A percentile compares a stretch with the other conserved stretches of the same genome.
These are phyloP conservation scores for Allodekkera sacchari DNA, from an alignment of 805 yeast species.

Conservation along the genomic window DNA sequence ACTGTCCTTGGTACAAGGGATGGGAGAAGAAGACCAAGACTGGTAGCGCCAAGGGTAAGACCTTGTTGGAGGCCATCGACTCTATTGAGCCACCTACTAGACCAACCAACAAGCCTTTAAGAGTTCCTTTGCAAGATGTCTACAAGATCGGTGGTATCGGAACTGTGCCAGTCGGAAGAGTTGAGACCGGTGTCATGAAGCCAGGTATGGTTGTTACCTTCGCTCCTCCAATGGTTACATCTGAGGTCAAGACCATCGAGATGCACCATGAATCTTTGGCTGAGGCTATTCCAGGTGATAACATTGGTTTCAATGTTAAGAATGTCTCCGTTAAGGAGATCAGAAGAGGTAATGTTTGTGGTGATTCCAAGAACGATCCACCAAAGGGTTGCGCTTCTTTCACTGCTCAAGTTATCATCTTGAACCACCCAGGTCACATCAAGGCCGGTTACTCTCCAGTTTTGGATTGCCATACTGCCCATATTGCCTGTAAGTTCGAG, in stretches of 20 bases:
- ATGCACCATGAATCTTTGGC: constrained; percentile 78
- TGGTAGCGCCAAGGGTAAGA: constrained; percentile 69
- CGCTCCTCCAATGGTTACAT: constrained; percentile 87
- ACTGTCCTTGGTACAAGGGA: constrained; percentile 87
- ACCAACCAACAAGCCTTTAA: constrained; percentile 81
- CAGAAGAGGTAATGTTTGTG: constrained; percentile 89
- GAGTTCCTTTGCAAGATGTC: constrained; percentile 85
- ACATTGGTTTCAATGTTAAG: constrained; percentile 86
- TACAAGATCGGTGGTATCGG: constrained; percentile 92
- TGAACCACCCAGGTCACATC: constrained; percentile 90
- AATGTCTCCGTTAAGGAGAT: constrained; percentile 83
- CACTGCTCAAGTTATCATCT: constrained; percentile 70
- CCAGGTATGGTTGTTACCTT: constrained; percentile 63
- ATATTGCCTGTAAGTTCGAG: constrained; percentile 87
- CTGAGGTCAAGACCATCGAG: constrained; percentile 85
- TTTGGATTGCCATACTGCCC: constrained; percentile 88
- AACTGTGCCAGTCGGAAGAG: constrained; percentile 91
- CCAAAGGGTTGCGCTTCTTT: constrained; percentile 73
- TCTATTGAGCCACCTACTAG: constrained; percentile 72
- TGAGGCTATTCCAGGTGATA: constrained; percentile 87
- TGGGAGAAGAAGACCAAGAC: constrained; percentile 73
- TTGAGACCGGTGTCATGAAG: constrained; percentile 87
- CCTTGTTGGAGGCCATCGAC: constrained; percentile 79
- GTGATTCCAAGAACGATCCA: constrained; percentile 87
- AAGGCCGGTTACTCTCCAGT: constrained; percentile 89